phyloP scores from a whole-genome alignment of 805 yeast species.

The Pichia nakasei region DNA sequence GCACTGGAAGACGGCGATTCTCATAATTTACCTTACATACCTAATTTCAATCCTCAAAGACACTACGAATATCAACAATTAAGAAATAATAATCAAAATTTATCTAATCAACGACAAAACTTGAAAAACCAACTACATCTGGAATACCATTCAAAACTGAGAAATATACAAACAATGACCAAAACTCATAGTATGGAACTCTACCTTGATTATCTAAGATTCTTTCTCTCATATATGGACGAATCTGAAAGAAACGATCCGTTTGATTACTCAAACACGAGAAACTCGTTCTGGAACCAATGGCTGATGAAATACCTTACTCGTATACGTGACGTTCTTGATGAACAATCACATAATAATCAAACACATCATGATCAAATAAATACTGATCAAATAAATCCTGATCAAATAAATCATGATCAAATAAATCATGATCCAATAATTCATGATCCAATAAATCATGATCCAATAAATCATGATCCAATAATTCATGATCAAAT shows the following conservation, averaged over 20 bases:
- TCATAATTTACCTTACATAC: background rate
- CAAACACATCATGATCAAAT: too few species aligned
- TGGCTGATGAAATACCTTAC: slow-evolving; percentile 21
- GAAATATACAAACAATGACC: slow-evolving; percentile 10
- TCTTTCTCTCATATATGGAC: slow-evolving; percentile 25
- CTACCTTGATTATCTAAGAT: slow-evolving; percentile 24
- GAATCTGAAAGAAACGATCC: slow-evolving; percentile 27
- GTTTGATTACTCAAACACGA: slow-evolving; percentile 22
- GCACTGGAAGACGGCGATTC: slow-evolving; percentile 4
- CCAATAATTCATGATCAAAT: background rate
- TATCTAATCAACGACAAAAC: background rate
- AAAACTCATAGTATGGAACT: slow-evolving; percentile 17
- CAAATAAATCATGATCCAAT: too few species aligned
- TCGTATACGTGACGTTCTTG: slow-evolving; percentile 9
- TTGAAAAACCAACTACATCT: background rate
- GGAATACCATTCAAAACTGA: slow-evolving; percentile 11
- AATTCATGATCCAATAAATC: too few species aligned
- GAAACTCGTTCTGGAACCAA: slow-evolving; percentile 24
- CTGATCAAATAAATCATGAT: too few species aligned
- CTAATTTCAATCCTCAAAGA: background rate
- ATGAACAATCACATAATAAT: too few species aligned
- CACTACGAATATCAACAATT: background rate
- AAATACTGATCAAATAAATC: too few species aligned
- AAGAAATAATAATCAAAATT: background rate
- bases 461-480: background rate